phyloP scores from a whole-genome alignment of 2,329 filamentous ascomycete genomes.

The Pseudogymnoascus sp. region DNA sequence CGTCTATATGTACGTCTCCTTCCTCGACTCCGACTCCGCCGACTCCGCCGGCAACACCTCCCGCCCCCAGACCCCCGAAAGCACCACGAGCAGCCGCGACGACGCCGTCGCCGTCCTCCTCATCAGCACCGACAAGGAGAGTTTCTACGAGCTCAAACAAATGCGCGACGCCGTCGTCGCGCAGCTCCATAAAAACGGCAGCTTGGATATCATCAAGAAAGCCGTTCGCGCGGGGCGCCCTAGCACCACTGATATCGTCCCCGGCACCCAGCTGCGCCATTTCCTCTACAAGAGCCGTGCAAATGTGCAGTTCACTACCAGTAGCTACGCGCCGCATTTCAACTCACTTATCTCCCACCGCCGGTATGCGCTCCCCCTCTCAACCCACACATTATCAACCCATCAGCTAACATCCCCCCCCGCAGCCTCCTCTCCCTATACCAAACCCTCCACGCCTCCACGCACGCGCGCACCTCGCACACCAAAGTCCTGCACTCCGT shows the following conservation, averaged over 20 bases:
- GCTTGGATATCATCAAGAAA: constrained; percentile 62
- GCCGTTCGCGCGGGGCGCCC: constrained; percentile 67
- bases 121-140: constrained; percentile 86
- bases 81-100: constrained; percentile 47
- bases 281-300: constrained; percentile 92
- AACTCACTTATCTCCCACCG: constrained; percentile 49
- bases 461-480: constrained; percentile 78
- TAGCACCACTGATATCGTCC: constrained; percentile 63
- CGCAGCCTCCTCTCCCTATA: constrained; percentile 70
- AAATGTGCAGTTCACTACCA: constrained; percentile 95
- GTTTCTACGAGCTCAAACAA: constrained; percentile 80
- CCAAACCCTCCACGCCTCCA: constrained; percentile 69
- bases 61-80: constrained; percentile 53
- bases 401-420: constrained; percentile 5
- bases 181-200: constrained; percentile 68
- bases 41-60: constrained; percentile 32
- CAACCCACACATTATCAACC: not conserved
- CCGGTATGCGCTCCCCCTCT: constrained; percentile 35
- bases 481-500: constrained; percentile 80
- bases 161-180: constrained; percentile 55
- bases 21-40: constrained; percentile 54
- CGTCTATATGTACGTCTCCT: constrained; percentile 98
- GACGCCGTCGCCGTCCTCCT: constrained; percentile 85
- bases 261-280: constrained; percentile 73
- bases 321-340: constrained; percentile 66